Conservation (phyloP, 257 asterid genomes). For the Solanum corneliomulleri region DNA sequence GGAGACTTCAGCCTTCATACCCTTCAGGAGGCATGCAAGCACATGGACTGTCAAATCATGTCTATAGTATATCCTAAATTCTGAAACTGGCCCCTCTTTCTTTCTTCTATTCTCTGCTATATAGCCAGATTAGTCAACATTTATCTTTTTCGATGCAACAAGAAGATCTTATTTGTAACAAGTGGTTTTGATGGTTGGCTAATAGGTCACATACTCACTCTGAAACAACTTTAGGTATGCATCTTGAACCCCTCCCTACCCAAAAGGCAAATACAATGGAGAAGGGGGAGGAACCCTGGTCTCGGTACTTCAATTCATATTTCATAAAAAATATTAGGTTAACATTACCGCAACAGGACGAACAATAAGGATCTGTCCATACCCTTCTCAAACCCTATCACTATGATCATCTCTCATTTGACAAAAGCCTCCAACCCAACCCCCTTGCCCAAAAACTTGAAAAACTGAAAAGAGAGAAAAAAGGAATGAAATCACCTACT, state of each 20-base stretch:
- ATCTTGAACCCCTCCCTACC: neutral
- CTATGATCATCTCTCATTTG: neutral
- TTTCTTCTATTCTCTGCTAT: neutral
- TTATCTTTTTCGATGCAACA: neutral
- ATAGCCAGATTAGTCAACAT: neutral
- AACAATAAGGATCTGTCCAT: neutral
- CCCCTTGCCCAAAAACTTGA: neutral
- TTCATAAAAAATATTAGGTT: neutral
- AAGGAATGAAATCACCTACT: neutral
- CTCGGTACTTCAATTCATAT: neutral
- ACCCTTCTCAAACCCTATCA: neutral
- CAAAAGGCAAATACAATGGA: neutral
- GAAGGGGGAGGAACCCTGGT: neutral
- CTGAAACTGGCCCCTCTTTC: neutral
- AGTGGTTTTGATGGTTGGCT: neutral
- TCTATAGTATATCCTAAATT: neutral
- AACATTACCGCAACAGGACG: neutral
- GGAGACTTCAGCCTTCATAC: neutral
- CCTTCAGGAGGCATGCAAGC: neutral
- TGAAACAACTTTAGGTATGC: too few relatives aligned
- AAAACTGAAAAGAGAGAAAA: neutral
- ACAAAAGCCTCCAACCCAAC: neutral
- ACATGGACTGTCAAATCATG: neutral
- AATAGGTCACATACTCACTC: neutral
- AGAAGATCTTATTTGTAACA: neutral